Conservation (phyloP, 2,329 filamentous ascomycete genomes). For the Hymenoscyphus infarciens region DNA sequence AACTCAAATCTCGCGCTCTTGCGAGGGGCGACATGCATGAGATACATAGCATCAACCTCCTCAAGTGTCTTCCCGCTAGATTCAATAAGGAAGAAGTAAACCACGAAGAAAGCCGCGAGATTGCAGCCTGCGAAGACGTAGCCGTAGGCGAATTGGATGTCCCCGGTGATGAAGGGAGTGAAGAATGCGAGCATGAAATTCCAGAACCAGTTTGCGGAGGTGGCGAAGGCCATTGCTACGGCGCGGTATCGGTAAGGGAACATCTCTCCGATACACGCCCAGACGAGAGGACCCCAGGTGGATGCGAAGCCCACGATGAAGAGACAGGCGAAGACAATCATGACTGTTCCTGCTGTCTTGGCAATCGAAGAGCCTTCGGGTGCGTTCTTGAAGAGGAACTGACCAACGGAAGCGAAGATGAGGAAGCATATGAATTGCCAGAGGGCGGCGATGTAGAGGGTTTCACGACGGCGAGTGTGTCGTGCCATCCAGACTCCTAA, state of each 20-base stretch:
- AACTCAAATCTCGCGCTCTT: conserved; percentile 19
- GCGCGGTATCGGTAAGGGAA: conserved; percentile 63
- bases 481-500: conserved; percentile 60
- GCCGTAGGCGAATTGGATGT: conserved; percentile 64
- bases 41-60: conserved; percentile 31
- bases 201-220: conserved; percentile 56
- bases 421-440: conserved; percentile 70
- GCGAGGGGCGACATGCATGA: conserved; percentile 37
- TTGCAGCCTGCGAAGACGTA: conserved; percentile 75
- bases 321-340: conserved; percentile 71
- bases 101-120: conserved; percentile 57
- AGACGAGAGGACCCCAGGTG: conserved; percentile 68
- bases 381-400: conserved; percentile 52
- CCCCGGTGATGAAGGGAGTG: conserved; percentile 71
- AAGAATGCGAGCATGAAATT: conserved; percentile 75
- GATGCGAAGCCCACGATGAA: conserved; percentile 70
- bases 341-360: conserved; percentile 57
- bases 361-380: conserved; percentile 46
- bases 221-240: conserved; percentile 57
- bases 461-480: conserved; percentile 63
- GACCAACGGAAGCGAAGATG: conserved; percentile 51
- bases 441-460: conserved; percentile 60
- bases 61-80: conserved; percentile 40
- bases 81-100: conserved; percentile 77
- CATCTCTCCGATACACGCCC: conserved; percentile 65